A percentile compares a stretch with the other conserved stretches of the same genome.
Evolutionary conservation across 2,329 filamentous ascomycete species (phyloP).

Genomic region (Penicillium sp.): DNA sequence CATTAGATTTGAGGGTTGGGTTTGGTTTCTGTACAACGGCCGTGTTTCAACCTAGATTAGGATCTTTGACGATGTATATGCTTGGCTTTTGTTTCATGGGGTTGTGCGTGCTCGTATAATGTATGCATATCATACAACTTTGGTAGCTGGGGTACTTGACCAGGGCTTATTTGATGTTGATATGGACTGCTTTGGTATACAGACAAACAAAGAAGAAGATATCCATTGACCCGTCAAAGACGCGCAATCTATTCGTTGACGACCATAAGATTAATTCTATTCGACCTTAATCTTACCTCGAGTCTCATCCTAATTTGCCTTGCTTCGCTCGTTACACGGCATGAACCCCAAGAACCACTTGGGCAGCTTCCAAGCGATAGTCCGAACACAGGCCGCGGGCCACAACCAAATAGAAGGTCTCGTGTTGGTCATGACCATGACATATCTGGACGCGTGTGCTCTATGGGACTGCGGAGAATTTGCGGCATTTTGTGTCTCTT

Average conservation of each 20-base stretch:
- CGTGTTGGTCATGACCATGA: background rate
- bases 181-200: background rate
- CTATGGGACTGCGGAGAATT: background rate
- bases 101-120: background rate
- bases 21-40: background rate
- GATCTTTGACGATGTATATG: background rate
- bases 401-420: conserved; percentile 2
- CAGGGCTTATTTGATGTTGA: background rate
- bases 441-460: background rate
- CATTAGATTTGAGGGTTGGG: background rate
- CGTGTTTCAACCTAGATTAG: conserved; percentile 1
- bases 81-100: conserved; percentile 1
- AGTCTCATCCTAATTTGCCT: background rate
- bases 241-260: background rate
- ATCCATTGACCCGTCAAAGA: background rate
- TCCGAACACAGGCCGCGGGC: background rate
- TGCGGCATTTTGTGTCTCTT: background rate
- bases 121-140: background rate
- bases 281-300: background rate
- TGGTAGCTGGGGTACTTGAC: background rate
- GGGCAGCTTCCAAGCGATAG: background rate
- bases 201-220: background rate
- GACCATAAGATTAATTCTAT: background rate
- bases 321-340: background rate
- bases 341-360: background rate